phyloP scores from a whole-genome alignment of 768 basidiomycete species.

The Amanita brunnescens region DNA sequence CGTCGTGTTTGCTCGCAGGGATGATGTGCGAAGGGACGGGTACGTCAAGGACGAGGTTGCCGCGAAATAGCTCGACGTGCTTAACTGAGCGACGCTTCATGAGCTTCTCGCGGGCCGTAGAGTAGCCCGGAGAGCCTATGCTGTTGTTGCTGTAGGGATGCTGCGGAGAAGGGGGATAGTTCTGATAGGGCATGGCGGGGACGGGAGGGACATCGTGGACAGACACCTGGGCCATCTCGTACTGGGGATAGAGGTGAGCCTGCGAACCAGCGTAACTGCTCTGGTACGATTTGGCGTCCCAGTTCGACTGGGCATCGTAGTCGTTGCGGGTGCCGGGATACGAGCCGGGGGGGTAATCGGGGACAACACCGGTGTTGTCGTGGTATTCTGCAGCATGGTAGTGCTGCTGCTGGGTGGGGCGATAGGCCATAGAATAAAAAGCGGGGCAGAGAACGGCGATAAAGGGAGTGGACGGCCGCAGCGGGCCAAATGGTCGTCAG shows the following conservation, averaged over 20 bases:
- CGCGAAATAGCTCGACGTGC: conserved; percentile 72
- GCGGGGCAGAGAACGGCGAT: background rate
- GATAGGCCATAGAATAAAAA: conserved; percentile 41
- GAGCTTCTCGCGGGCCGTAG: conserved; percentile 65
- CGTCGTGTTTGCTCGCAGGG: conserved; percentile 49
- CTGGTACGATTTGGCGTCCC: conserved; percentile 49
- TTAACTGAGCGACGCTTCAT: conserved; percentile 74
- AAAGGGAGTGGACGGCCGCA: conserved; percentile 20
- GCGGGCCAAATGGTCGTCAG: background rate
- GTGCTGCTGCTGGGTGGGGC: too few relatives aligned
- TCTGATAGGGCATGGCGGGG: conserved; percentile 45
- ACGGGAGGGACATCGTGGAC: conserved; percentile 36
- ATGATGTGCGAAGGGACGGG: conserved; percentile 73
- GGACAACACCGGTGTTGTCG: conserved; percentile 22
- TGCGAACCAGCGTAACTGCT: conserved; percentile 65
- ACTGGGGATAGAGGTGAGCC: conserved; percentile 53
- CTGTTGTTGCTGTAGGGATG: conserved; percentile 38
- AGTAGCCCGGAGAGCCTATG: conserved; percentile 54
- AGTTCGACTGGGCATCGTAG: conserved; percentile 30
- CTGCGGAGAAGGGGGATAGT: conserved; percentile 54
- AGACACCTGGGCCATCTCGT: conserved; percentile 48
- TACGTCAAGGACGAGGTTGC: conserved; percentile 81
- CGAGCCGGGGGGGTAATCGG: conserved; percentile 27
- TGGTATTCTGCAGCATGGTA: conserved; percentile 42
- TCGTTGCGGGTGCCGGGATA: conserved; percentile 29